These are phyloP conservation scores for Guadua angustifolia DNA, from an alignment of 176 grass and related monocot species.

Conservation along the genomic window DNA sequence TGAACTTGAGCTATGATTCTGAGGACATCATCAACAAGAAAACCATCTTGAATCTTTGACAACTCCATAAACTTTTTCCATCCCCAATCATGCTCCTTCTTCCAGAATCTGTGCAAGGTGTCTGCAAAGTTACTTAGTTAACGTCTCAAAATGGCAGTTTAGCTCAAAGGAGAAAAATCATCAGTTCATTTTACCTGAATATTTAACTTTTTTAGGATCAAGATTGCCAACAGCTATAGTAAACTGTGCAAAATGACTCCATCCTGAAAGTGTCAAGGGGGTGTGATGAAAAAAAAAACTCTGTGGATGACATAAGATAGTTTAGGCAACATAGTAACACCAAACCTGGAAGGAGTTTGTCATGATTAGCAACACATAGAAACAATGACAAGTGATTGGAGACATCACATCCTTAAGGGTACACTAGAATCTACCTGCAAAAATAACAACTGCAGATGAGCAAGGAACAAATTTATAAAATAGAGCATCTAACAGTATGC, in stretches of 20 bases:
- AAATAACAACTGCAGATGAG: constrained; percentile 44
- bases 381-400: constrained; percentile 97
- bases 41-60: constrained; percentile 92
- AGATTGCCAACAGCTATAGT: constrained; percentile 92
- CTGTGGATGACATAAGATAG: constrained; percentile 20
- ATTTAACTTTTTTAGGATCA: constrained; percentile 99
- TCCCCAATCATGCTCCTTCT: constrained; percentile 87
- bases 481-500: constrained; percentile 25
- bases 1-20: constrained; percentile 98
- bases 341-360: constrained; percentile 92
- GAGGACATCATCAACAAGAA: constrained; percentile 82
- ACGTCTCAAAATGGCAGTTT: constrained; percentile 39
- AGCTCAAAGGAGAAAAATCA: constrained; percentile 30
- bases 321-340: constrained; percentile 36
- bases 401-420: constrained; percentile 96
- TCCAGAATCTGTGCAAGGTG: constrained; percentile 94
- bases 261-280: constrained; percentile 63
- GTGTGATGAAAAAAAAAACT: not conserved
- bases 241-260: constrained; percentile 96
- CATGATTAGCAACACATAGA: constrained; percentile 96
- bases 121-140: constrained; percentile 70
- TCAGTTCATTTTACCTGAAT: constrained; percentile 65
- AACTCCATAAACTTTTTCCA: constrained; percentile 71
- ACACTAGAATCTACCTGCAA: constrained; percentile 95
- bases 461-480: constrained; percentile 4